Evolutionary conservation across 805 yeast genomes (phyloP).

Genomic region (Sugiyamaella chiloensis): DNA sequence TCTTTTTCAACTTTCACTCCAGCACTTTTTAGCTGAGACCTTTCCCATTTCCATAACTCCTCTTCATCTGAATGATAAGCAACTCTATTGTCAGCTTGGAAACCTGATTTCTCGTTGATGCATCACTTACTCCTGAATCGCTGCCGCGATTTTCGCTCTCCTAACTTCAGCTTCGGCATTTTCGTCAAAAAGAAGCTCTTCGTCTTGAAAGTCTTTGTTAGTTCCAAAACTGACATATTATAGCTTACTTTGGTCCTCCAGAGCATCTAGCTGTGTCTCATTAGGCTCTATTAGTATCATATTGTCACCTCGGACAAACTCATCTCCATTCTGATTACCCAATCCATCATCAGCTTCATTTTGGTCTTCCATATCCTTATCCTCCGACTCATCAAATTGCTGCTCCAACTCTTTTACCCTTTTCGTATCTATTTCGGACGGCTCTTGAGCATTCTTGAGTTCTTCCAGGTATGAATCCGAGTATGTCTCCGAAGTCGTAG

Average conservation of each 20-base stretch:
- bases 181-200: not conserved
- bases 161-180: not conserved
- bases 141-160: not conserved
- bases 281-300: not conserved
- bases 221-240: not conserved
- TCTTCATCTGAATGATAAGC: too few species aligned
- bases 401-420: too few species aligned
- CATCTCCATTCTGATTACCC: not conserved
- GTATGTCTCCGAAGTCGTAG: not conserved
- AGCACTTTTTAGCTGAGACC: not conserved
- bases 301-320: not conserved
- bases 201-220: not conserved
- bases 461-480: not conserved
- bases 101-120: not conserved
- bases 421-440: too few species aligned
- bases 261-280: not conserved
- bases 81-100: too few species aligned
- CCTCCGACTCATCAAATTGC: too few species aligned
- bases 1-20: not conserved
- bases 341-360: not conserved
- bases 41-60: not conserved
- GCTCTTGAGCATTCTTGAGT: not conserved
- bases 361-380: not conserved
- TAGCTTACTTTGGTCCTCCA: not conserved
- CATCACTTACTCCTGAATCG: slow-evolving; percentile 1